A percentile compares a stretch with the other conserved stretches of the same genome.
Conservation (phyloP, 805 yeast genomes). For the Starmerella powellii region DNA sequence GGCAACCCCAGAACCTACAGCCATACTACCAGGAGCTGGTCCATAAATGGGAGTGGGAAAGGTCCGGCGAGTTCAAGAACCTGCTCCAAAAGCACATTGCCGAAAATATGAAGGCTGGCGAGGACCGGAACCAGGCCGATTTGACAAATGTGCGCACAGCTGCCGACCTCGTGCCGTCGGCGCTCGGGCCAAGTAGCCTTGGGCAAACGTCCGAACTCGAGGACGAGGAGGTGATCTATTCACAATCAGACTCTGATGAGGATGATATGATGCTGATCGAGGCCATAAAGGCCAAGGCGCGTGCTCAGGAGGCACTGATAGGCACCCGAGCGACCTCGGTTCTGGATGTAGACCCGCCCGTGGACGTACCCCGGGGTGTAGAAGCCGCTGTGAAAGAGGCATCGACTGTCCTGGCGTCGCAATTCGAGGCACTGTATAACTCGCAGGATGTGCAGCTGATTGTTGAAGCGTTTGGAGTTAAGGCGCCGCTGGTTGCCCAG, state of each 20-base stretch:
- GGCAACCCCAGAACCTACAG: constrained; percentile 6
- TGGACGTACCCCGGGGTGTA: neutral
- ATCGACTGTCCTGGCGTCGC: constrained; percentile 2
- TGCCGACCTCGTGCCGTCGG: constrained; percentile 8
- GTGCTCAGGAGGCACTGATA: no score
- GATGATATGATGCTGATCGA: no score
- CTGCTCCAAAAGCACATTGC: constrained; percentile 1
- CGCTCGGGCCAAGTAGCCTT: no score
- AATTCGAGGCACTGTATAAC: neutral
- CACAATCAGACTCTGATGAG: no score
- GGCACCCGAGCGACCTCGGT: no score
- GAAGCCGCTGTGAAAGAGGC: constrained; percentile 4
- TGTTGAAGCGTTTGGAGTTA: neutral
- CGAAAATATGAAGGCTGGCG: neutral
- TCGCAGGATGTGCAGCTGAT: neutral
- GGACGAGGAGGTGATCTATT: no score
- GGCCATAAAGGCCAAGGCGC: no score
- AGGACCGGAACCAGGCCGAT: neutral
- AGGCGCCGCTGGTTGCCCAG: neutral
- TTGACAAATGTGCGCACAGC: constrained; percentile 3
- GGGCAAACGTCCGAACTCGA: no score
- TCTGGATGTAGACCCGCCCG: no score
- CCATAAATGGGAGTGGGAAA: constrained; percentile 18
- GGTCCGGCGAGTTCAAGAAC: neutral
- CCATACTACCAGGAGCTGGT: constrained; percentile 7